Conservation (phyloP, 495 filamentous ascomycete genomes). For the Rusavskia elegans region DNA sequence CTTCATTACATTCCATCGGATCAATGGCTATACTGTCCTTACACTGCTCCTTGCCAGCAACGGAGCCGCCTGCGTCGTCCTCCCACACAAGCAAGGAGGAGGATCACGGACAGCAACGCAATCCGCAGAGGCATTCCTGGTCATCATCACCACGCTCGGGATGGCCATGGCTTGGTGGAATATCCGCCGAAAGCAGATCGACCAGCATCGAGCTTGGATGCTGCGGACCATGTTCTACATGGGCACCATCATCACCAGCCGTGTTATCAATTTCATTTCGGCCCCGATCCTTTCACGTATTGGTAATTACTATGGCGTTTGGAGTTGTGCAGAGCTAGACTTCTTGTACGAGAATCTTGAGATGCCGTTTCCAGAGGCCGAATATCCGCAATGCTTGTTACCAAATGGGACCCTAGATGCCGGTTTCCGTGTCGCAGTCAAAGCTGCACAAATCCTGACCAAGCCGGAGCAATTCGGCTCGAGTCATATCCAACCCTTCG, state of each 20-base stretch:
- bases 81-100: too few species aligned
- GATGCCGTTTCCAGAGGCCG: too few species aligned
- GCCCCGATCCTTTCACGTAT: background rate
- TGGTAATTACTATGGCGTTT: slow-evolving; percentile 4
- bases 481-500: too few species aligned
- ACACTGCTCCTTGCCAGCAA: slow-evolving; percentile 22
- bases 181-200: slow-evolving; percentile 34
- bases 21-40: slow-evolving; percentile 32
- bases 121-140: slow-evolving; percentile 17
- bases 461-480: too few species aligned
- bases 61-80: slow-evolving; percentile 15
- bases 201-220: slow-evolving; percentile 42
- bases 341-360: too few species aligned
- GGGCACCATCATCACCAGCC: slow-evolving; percentile 29
- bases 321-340: too few species aligned
- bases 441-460: too few species aligned
- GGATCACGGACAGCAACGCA: slow-evolving; percentile 26
- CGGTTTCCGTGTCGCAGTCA: too few species aligned
- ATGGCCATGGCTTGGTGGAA: slow-evolving; percentile 27
- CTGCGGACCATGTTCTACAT: slow-evolving; percentile 30
- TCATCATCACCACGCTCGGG: slow-evolving; percentile 19
- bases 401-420: too few species aligned
- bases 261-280: slow-evolving; percentile 15
- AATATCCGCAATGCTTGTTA: too few species aligned
- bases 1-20: slow-evolving; percentile 29